These are phyloP conservation scores for Mesembryanthemum crystallinum DNA, from an alignment of 148 eudicot genomes.

Conservation along the genomic window DNA sequence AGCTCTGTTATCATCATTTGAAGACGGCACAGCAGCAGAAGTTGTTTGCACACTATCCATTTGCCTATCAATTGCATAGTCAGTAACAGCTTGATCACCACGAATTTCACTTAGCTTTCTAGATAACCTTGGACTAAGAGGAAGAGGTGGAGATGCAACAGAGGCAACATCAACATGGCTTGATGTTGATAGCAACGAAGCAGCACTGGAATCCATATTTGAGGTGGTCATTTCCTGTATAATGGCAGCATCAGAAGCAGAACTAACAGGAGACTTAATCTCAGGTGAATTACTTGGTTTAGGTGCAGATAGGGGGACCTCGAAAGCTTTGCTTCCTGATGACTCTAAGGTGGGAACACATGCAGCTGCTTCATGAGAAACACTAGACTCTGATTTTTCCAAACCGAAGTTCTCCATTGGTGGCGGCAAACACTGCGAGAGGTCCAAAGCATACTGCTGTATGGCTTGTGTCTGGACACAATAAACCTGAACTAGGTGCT, in stretches of 20 bases:
- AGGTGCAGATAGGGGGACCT: conserved; percentile 49
- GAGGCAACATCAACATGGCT: conserved; percentile 44
- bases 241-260: conserved; percentile 42
- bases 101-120: conserved; percentile 46
- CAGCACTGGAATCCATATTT: conserved; percentile 42
- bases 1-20: conserved; percentile 50
- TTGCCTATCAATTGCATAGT: conserved; percentile 68
- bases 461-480: conserved; percentile 99
- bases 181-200: conserved; percentile 39
- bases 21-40: conserved; percentile 42
- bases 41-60: conserved; percentile 49
- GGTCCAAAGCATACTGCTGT: conserved; percentile 95
- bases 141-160: conserved; percentile 58
- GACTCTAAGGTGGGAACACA: conserved; percentile 41
- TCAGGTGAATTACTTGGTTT: conserved; percentile 36
- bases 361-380: conserved; percentile 56
- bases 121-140: conserved; percentile 70
- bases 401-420: conserved; percentile 51
- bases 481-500: conserved; percentile 79
- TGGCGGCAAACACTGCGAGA: conserved; percentile 88
- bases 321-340: conserved; percentile 54
- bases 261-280: conserved; percentile 39
- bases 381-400: conserved; percentile 63
- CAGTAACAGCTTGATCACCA: conserved; percentile 53
- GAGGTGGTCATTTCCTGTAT: conserved; percentile 37